These are phyloP conservation scores for Acanthamoeba healyi DNA, from an alignment of 208 protist species.

Conservation along the genomic window DNA sequence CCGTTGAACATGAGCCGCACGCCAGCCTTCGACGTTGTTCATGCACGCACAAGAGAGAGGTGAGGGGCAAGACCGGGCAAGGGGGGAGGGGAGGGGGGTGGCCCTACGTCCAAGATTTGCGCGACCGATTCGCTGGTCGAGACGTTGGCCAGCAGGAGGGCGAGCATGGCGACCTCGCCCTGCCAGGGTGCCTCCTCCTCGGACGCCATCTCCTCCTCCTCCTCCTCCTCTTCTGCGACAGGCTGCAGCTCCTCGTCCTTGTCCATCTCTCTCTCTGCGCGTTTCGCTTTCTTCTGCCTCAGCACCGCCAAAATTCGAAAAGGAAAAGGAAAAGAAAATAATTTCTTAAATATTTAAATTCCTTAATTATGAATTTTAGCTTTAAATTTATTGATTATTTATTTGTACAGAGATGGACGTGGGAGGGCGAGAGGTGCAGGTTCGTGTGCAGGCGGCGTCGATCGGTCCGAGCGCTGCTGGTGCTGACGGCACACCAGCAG, in stretches of 20 bases:
- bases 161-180: neutral
- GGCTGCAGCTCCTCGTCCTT: neutral
- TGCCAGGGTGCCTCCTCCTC: no score
- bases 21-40: neutral
- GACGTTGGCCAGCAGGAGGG: neutral
- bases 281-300: neutral
- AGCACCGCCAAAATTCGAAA: neutral
- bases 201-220: neutral
- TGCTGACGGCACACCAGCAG: neutral
- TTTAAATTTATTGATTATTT: no score
- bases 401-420: no score
- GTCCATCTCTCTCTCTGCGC: neutral
- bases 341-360: neutral
- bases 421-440: no score
- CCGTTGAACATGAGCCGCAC: constrained; percentile 56
- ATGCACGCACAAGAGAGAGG: neutral
- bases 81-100: neutral
- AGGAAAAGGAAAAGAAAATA: neutral
- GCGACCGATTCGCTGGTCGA: neutral
- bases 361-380: no score
- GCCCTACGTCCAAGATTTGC: neutral
- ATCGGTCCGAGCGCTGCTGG: no score
- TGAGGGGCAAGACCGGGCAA: no score
- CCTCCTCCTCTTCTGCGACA: no score
- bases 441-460: no score